These are phyloP conservation scores for Thymus quinquecostatus DNA, from an alignment of 257 asterid genomes.

Conservation along the genomic window DNA sequence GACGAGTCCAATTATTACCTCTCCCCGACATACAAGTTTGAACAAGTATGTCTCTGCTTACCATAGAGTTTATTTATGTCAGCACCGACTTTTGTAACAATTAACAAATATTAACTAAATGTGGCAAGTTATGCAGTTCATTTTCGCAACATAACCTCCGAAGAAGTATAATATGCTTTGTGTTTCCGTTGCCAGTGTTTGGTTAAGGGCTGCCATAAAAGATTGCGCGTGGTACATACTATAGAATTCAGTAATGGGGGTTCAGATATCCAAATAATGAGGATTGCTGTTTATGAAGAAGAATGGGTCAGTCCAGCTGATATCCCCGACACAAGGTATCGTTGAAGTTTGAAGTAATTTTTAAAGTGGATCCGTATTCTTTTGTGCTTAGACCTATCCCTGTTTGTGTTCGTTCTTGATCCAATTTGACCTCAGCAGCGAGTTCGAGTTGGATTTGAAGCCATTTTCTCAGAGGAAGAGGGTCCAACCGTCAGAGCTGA, in stretches of 20 bases:
- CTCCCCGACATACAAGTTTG: constrained; percentile 90
- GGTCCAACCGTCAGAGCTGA: constrained; percentile 83
- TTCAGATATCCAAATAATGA: constrained; percentile 87
- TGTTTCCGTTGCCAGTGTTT: constrained; percentile 61
- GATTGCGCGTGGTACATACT: constrained; percentile 92
- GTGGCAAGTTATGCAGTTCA: constrained; percentile 15
- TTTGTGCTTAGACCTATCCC: background rate
- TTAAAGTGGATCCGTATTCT: background rate
- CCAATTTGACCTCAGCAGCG: constrained; percentile 48
- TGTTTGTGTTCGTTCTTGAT: background rate
- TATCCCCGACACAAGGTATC: constrained; percentile 76
- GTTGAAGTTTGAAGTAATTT: background rate
- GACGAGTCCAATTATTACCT: constrained; percentile 72
- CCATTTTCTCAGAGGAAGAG: constrained; percentile 91
- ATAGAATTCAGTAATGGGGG: constrained; percentile 94
- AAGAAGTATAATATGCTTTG: background rate
- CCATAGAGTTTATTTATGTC: constrained; percentile 18
- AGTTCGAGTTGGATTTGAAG: constrained; percentile 65
- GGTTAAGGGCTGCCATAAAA: constrained; percentile 97
- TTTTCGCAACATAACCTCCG: background rate
- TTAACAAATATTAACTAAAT: background rate
- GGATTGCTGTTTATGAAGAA: constrained; percentile 95
- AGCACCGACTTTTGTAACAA: background rate
- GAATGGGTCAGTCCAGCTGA: constrained; percentile 89
- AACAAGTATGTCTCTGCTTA: constrained; percentile 66